phyloP scores from a whole-genome alignment of 179 eudicot species.

The Silene coronaria region DNA sequence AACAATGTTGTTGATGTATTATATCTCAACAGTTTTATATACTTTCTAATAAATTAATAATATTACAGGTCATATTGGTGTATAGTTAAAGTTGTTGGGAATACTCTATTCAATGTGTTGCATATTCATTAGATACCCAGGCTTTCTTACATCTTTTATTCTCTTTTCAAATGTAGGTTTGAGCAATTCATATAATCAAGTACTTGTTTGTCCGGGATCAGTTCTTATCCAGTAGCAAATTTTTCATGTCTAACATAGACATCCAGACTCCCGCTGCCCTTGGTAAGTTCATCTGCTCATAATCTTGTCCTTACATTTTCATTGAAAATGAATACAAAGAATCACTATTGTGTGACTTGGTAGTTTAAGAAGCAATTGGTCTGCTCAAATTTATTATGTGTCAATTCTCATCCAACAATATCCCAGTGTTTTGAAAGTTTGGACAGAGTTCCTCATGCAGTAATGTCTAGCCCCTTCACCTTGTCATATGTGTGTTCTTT shows the following conservation, averaged over 20 bases:
- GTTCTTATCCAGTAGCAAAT: constrained; percentile 27
- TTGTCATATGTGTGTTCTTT: too few relatives aligned
- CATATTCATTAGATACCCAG: not conserved
- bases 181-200: constrained; percentile 19
- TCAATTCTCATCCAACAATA: not conserved
- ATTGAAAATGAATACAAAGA: not conserved
- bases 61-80: too few relatives aligned
- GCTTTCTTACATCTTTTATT: not conserved
- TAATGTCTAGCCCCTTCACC: too few relatives aligned
- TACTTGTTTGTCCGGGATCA: constrained; percentile 18
- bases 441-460: too few relatives aligned
- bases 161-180: constrained; percentile 24
- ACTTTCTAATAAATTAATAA: too few relatives aligned
- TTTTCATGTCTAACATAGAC: constrained; percentile 60
- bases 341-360: not conserved
- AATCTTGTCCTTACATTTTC: not conserved
- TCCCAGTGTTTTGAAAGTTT: too few relatives aligned
- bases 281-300: constrained; percentile 25
- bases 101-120: too few relatives aligned
- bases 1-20: too few relatives aligned
- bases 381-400: not conserved
- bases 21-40: too few relatives aligned
- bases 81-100: too few relatives aligned
- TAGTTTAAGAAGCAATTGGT: not conserved
- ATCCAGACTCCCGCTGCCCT: constrained; percentile 43